These are phyloP conservation scores for Solanum pennellii DNA, from an alignment of 257 asterid genomes.

Conservation along the genomic window DNA sequence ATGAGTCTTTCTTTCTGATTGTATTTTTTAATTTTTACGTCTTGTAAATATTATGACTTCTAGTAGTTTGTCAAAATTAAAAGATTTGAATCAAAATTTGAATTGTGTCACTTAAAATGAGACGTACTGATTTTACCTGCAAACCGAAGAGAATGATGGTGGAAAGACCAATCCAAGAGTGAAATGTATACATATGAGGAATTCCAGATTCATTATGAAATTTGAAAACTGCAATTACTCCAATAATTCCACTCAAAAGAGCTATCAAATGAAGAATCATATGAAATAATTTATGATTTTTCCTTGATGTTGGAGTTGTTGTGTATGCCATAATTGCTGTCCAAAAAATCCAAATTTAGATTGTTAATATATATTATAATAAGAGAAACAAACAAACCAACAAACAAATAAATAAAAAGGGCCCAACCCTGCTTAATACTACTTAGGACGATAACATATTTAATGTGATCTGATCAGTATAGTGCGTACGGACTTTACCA, in stretches of 20 bases:
- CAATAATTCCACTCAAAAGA: conserved; percentile 30
- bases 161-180: conserved; percentile 65
- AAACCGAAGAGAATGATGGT: conserved; percentile 39
- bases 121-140: conserved; percentile 23
- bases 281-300: conserved; percentile 28
- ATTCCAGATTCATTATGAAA: conserved; percentile 19
- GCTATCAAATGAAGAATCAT: conserved; percentile 31
- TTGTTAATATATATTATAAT: not conserved
- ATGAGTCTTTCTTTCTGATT: not conserved
- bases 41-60: not conserved
- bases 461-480: not conserved
- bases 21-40: not conserved
- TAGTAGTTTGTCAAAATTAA: not conserved
- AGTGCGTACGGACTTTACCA: not conserved
- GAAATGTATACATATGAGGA: conserved; percentile 37
- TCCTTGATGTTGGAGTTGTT: conserved; percentile 5
- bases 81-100: not conserved
- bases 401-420: not conserved
- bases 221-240: conserved; percentile 50
- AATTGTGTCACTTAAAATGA: not conserved
- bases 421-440: accelerated
- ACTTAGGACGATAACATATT: accelerated
- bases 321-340: conserved; percentile 46
- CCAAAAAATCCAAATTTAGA: not conserved
- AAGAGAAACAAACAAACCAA: not conserved